phyloP scores from a whole-genome alignment of 2,329 filamentous ascomycete species.

The Venturia carpophila region DNA sequence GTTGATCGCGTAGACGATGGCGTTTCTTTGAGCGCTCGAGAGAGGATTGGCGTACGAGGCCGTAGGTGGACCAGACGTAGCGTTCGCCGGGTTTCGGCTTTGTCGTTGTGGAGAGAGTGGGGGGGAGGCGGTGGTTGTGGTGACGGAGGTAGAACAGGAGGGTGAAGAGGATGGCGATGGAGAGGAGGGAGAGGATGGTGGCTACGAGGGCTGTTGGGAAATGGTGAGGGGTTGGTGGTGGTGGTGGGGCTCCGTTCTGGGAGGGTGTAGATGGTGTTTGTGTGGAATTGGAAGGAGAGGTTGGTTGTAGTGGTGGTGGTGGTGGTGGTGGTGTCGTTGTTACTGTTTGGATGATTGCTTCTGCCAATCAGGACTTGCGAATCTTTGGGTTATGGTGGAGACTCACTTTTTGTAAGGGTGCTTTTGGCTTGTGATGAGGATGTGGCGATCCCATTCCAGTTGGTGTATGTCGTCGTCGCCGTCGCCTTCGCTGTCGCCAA shows the following conservation, averaged over 20 bases:
- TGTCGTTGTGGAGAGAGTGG: not conserved
- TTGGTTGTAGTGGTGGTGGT: not conserved
- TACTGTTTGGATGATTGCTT: not conserved
- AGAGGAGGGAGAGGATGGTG: slow-evolving; percentile 8
- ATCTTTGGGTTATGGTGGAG: not conserved
- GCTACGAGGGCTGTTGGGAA: slow-evolving; percentile 16
- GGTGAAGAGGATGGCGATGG: not conserved
- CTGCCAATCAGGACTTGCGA: not conserved
- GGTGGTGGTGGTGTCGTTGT: not conserved
- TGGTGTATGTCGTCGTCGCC: not conserved
- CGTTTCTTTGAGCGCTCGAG: not conserved
- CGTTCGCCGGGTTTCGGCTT: not conserved
- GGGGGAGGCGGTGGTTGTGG: not conserved
- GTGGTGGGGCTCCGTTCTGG: not conserved
- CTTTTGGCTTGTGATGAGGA: not conserved
- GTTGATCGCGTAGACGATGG: not conserved
- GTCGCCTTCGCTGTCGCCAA: not conserved
- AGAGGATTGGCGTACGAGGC: not conserved
- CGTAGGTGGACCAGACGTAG: slow-evolving; percentile 14
- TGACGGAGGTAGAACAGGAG: slow-evolving; percentile 11
- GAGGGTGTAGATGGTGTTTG: not conserved
- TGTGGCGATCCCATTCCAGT: not conserved
- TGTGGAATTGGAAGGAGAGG: not conserved
- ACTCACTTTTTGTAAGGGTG: not conserved
- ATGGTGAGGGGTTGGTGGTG: not conserved